These are phyloP conservation scores for Dissophora globulifera DNA, from an alignment of 192 early-diverging fungal genomes.

Conservation along the genomic window DNA sequence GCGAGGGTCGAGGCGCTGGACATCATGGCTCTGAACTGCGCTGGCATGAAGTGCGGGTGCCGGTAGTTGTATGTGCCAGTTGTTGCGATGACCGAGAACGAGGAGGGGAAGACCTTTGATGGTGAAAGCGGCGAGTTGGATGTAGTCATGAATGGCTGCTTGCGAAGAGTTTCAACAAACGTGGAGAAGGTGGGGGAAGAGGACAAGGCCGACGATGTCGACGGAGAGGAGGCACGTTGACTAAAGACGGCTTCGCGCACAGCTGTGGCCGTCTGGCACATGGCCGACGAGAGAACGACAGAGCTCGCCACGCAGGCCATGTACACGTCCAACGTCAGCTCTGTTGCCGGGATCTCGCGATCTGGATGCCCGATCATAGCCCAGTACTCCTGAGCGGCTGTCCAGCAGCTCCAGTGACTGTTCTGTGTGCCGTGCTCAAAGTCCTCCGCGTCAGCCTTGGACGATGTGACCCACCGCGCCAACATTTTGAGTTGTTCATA, in stretches of 20 bases:
- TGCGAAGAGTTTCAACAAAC: not conserved
- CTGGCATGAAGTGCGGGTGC: constrained; percentile 6
- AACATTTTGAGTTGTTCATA: constrained; percentile 40
- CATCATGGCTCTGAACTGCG: constrained; percentile 31
- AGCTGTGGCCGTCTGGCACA: constrained; percentile 27
- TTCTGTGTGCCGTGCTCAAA: not conserved
- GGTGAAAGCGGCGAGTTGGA: constrained; percentile 17
- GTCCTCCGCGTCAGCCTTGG: not conserved
- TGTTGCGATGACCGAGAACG: constrained; percentile 1
- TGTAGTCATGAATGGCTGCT: constrained; percentile 3
- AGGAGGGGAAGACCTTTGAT: not conserved
- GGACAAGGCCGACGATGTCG: not conserved
- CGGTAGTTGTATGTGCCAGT: not conserved
- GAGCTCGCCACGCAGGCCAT: constrained; percentile 42
- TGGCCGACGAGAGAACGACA: constrained; percentile 20
- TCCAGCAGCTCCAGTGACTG: not conserved
- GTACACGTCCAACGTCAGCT: constrained; percentile 15
- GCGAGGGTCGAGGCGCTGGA: constrained; percentile 13
- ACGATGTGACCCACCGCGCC: constrained; percentile 11
- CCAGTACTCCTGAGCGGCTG: constrained; percentile 5
- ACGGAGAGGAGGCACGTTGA: not conserved
- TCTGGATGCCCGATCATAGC: not conserved
- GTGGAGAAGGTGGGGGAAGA: not conserved
- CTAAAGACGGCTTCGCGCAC: not conserved
- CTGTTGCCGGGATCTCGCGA: not conserved